phyloP scores from a whole-genome alignment of 2,329 filamentous ascomycete species.

The Hypoxylon sp. region DNA sequence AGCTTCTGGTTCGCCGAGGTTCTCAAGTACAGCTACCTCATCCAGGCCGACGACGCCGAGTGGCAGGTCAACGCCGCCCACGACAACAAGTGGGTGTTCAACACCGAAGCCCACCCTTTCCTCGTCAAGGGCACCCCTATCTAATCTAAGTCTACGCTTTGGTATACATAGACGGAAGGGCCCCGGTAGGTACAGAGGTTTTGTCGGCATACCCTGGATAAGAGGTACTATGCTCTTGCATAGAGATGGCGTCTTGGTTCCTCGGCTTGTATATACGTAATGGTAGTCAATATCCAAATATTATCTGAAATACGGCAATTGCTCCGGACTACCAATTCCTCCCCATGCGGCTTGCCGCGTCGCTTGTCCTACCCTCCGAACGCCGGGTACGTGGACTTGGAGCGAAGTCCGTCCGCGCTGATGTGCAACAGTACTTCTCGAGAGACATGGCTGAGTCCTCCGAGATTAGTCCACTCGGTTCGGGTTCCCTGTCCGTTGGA shows the following conservation, averaged over 20 bases:
- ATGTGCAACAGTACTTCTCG: neutral
- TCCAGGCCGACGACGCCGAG: slow-evolving; percentile 66
- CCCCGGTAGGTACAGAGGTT: neutral
- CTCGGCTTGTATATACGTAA: neutral
- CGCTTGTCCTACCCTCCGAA: neutral
- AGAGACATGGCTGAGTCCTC: neutral
- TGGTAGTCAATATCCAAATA: neutral
- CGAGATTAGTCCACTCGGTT: neutral
- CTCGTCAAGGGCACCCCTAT: slow-evolving; percentile 41
- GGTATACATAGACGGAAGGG: neutral
- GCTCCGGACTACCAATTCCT: neutral
- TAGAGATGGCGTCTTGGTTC: slow-evolving; percentile 3
- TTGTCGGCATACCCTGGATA: neutral
- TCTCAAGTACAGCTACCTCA: slow-evolving; percentile 83
- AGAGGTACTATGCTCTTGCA: neutral
- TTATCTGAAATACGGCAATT: neutral
- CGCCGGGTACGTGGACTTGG: too few relatives aligned
- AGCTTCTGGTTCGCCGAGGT: slow-evolving; percentile 90
- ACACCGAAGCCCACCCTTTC: slow-evolving; percentile 51
- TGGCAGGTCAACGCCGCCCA: slow-evolving; percentile 58
- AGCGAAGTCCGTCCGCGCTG: neutral
- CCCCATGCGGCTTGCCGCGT: neutral
- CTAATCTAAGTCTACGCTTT: slow-evolving; percentile 20
- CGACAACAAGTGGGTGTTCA: slow-evolving; percentile 62
- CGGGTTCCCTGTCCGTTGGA: neutral